Evolutionary conservation across 805 yeast species (phyloP).

Genomic region (Metschnikowia gruessii): DNA sequence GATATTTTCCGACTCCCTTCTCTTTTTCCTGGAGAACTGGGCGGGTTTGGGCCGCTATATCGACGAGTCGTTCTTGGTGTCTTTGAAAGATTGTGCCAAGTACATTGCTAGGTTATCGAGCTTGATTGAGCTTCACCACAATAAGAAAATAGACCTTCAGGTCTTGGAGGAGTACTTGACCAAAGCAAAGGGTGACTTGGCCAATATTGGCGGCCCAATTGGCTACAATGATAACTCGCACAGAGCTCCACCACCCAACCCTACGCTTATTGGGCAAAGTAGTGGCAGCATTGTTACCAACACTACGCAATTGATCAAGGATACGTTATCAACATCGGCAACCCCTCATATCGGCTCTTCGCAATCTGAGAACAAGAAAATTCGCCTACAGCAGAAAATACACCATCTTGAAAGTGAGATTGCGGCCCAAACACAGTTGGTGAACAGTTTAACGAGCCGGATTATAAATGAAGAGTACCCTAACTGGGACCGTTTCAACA

Average conservation of each 20-base stretch:
- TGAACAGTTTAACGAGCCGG: conserved; percentile 44
- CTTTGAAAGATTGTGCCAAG: conserved; percentile 84
- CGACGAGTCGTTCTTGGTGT: conserved; percentile 78
- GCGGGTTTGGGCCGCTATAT: conserved; percentile 44
- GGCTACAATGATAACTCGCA: conserved; percentile 31
- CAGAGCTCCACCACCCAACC: conserved; percentile 34
- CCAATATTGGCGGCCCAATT: conserved; percentile 43
- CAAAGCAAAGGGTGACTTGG: conserved; percentile 67
- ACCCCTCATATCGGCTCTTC: conserved; percentile 40
- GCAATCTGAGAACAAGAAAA: conserved; percentile 43
- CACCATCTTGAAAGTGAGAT: conserved; percentile 46
- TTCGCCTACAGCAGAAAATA: conserved; percentile 42
- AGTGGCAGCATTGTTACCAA: conserved; percentile 38
- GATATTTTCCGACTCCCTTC: conserved; percentile 37
- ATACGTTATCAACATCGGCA: conserved; percentile 49
- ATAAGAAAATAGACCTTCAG: conserved; percentile 87
- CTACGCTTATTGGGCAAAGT: conserved; percentile 23
- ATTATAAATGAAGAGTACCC: conserved; percentile 51
- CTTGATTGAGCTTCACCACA: conserved; percentile 80
- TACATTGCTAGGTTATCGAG: conserved; percentile 48
- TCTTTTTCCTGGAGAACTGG: conserved; percentile 41
- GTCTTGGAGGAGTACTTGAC: conserved; percentile 75
- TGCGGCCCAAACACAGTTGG: conserved; percentile 41
- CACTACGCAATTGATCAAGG: conserved; percentile 46
- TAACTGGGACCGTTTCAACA: conserved; percentile 76